Evolutionary conservation across 2,329 filamentous ascomycete genomes (phyloP).

Genomic region (Hymenoscyphus fructigenus): DNA sequence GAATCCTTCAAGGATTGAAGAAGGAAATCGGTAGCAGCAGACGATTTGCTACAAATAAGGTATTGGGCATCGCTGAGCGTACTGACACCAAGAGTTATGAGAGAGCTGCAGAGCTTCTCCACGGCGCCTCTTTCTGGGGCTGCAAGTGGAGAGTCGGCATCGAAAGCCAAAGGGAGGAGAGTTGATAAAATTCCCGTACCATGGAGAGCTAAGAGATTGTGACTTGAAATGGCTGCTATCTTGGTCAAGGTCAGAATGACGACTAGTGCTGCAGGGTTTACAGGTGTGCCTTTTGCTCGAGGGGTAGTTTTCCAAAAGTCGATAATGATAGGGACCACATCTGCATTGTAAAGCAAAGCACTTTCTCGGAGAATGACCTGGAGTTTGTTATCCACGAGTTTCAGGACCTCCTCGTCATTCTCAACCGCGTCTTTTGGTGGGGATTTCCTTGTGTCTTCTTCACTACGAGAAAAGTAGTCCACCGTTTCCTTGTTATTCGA

Average conservation of each 20-base stretch:
- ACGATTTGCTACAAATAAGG: constrained; percentile 56
- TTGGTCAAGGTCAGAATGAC: constrained; percentile 49
- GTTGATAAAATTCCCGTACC: constrained; percentile 68
- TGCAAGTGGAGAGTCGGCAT: constrained; percentile 49
- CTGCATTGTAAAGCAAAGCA: constrained; percentile 57
- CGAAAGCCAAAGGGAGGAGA: constrained; percentile 63
- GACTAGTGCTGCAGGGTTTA: constrained; percentile 58
- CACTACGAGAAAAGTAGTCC: constrained; percentile 17
- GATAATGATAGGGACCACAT: constrained; percentile 62
- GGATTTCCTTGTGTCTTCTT: background rate
- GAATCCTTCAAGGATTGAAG: constrained; percentile 73
- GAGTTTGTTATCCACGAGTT: constrained; percentile 41
- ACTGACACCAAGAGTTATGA: constrained; percentile 75
- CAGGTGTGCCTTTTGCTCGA: constrained; percentile 43
- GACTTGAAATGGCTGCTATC: constrained; percentile 62
- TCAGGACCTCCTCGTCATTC: constrained; percentile 28
- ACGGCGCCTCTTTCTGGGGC: constrained; percentile 58
- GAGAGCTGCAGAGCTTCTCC: constrained; percentile 63
- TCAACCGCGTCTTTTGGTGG: constrained; percentile 3
- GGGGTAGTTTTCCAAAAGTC: constrained; percentile 65
- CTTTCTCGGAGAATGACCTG: constrained; percentile 50
- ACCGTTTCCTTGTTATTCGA: constrained; percentile 3
- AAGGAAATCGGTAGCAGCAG: constrained; percentile 65
- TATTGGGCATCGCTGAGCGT: constrained; percentile 80
- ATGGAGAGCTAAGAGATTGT: constrained; percentile 71